Base-by-base conservation (phyloP, 2,329 filamentous ascomycete genomes). In the Parafenestella ontariensis region DNA sequence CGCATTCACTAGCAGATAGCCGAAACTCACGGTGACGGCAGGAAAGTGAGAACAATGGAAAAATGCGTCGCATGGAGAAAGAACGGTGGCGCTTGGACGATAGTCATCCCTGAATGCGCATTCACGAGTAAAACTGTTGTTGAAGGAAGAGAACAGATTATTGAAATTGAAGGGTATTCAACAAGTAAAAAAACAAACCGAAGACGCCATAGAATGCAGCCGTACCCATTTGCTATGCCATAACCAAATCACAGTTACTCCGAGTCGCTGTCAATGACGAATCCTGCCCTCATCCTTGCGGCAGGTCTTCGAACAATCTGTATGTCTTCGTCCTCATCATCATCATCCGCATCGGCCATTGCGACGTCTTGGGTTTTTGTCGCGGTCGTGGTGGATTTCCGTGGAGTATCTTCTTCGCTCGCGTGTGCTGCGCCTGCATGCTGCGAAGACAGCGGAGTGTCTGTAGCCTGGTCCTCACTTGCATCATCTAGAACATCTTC, bases 261-360 rank as follows among this genome's bases (percentile, higher is more conserved):
- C 23, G 74, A 77, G 64, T 80, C 78, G 51, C 79, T 79, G 42
- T 78, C 77, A 64, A 80, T 65, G 34, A 81, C 64, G 55, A 81
- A 79, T 0, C 76, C 78, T 33, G 75, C 78, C 46, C 78, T 68
- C 37, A 69, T 70, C 26, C 78, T 72, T 34, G 72, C 72, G 15
- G 65, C 64, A 13, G 70, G 66, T 47, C 76, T 75, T 8, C 70
- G 66, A 13, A 70, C 64, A 17, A 73, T 70, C 42, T 73, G 63
- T 36, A 62, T 69, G 36, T 77, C 76, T 1, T 68, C 62, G 5
- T 80, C 78, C 10, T 79, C 31, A n/a, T 26, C 24, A 26, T 26
- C 9, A 26, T 26, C 24, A 26, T 69, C 63, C 18, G 56, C 62
- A 34, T 70, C 70, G 23, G 42, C 53, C 69, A 73, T 72, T 6